Conservation (phyloP, 805 yeast species). For the Wickerhamomyces xylosicus region DNA sequence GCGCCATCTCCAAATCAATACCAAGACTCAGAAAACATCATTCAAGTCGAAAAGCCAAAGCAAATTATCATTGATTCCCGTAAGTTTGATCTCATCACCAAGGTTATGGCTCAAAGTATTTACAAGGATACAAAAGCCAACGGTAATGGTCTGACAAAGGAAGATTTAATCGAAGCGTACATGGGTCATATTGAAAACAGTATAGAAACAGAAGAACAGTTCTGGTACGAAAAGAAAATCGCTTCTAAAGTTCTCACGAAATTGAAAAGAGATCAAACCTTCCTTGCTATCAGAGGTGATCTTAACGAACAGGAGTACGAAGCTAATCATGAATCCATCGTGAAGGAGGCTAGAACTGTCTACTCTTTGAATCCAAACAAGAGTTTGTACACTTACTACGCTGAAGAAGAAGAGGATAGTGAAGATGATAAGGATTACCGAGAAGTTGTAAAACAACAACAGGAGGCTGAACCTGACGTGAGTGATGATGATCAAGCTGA, state of each 20-base stretch:
- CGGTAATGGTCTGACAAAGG: constrained; percentile 55
- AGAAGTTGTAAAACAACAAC: neutral
- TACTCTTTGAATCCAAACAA: constrained; percentile 54
- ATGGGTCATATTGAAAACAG: constrained; percentile 63
- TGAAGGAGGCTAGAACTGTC: constrained; percentile 20
- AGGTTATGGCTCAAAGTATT: constrained; percentile 58
- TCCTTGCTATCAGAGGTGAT: constrained; percentile 54
- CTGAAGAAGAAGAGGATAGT: constrained; percentile 55
- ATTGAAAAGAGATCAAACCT: constrained; percentile 73
- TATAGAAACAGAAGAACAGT: constrained; percentile 58
- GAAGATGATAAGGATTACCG: constrained; percentile 8
- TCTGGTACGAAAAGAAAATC: constrained; percentile 57
- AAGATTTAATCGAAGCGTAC: constrained; percentile 72
- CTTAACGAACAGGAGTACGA: constrained; percentile 16
- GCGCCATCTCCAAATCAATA: constrained; percentile 1
- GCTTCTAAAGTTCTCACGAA: constrained; percentile 75
- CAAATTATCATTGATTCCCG: constrained; percentile 68
- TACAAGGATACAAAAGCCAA: constrained; percentile 42
- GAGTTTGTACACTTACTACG: constrained; percentile 14
- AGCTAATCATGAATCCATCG: constrained; percentile 15
- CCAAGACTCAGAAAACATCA: constrained; percentile 1
- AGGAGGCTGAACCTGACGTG: neutral
- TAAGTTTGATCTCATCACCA: constrained; percentile 77
- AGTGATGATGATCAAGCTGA: neutral
- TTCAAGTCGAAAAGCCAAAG: constrained; percentile 10